Percentiles rank a stretch among this genome's conserved stretches.
phyloP scores from a whole-genome alignment of 1,139 yeast genomes.

The Candida neerlandica region DNA sequence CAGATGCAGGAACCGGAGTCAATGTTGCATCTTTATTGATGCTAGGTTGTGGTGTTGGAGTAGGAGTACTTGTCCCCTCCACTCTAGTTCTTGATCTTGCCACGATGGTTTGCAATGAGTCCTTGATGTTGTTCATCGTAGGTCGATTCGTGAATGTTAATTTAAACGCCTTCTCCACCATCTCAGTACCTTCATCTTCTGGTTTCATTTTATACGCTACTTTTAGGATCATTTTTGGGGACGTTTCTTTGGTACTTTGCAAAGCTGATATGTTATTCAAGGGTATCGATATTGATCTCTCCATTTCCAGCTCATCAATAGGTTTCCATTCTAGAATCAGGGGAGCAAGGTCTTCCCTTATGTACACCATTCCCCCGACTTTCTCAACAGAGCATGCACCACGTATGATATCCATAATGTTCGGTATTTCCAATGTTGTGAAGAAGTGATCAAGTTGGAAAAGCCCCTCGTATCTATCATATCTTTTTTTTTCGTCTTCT shows the following conservation, averaged over 20 bases:
- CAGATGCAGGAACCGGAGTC: slow-evolving; percentile 12
- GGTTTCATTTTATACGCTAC: slow-evolving; percentile 43
- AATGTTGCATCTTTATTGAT: slow-evolving; percentile 12
- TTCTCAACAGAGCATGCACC: slow-evolving; percentile 75
- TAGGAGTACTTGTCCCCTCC: slow-evolving; percentile 30
- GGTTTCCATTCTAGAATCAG: slow-evolving; percentile 71
- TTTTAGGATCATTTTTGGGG: slow-evolving; percentile 70
- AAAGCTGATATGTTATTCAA: slow-evolving; percentile 59
- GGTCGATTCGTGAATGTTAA: slow-evolving; percentile 72
- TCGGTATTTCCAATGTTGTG: background rate
- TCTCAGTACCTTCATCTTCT: slow-evolving; percentile 13
- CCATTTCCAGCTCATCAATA: slow-evolving; percentile 48
- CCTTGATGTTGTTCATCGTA: slow-evolving; percentile 75
- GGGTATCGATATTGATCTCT: slow-evolving; percentile 48
- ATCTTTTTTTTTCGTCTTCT: background rate
- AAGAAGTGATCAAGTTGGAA: too few relatives aligned
- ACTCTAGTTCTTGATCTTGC: slow-evolving; percentile 54
- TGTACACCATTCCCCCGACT: slow-evolving; percentile 64
- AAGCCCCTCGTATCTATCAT: background rate
- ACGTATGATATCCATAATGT: slow-evolving; percentile 37
- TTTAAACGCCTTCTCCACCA: slow-evolving; percentile 47
- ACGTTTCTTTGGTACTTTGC: slow-evolving; percentile 73
- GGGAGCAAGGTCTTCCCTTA: slow-evolving; percentile 68
- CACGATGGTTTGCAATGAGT: slow-evolving; percentile 68
- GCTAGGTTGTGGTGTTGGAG: slow-evolving; percentile 20